phyloP scores from a whole-genome alignment of 192 early-diverging fungal genomes.

The Endogone sp. region DNA sequence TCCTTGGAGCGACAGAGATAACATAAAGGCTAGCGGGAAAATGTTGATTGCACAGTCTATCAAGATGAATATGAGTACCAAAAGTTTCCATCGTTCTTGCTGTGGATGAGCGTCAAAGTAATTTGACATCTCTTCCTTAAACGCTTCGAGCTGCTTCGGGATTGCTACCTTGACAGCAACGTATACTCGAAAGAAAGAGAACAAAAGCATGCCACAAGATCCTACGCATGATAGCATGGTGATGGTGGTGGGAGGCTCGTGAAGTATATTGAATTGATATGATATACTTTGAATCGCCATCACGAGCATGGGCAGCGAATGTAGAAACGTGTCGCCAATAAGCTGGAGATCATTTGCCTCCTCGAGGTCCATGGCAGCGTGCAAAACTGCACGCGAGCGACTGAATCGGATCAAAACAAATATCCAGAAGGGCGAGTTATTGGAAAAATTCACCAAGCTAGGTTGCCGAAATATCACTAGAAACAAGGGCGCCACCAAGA shows the following conservation, averaged over 20 bases:
- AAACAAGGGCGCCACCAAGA: background rate
- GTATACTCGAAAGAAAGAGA: slow-evolving; percentile 9
- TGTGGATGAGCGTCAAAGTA: background rate
- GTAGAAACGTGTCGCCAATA: background rate
- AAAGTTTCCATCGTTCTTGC: background rate
- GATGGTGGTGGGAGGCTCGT: background rate
- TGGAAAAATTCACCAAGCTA: background rate
- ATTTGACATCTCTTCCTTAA: background rate
- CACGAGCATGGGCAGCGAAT: background rate
- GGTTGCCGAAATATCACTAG: background rate
- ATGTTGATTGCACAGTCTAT: slow-evolving; percentile 7
- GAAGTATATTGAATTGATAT: background rate
- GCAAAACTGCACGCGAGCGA: background rate
- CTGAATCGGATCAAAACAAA: background rate
- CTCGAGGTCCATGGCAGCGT: background rate
- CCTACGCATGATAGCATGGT: slow-evolving; percentile 5
- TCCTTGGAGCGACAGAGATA: background rate
- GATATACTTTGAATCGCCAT: background rate
- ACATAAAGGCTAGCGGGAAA: slow-evolving; percentile 2
- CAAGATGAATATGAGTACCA: background rate
- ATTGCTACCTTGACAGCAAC: background rate
- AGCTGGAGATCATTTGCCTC: background rate
- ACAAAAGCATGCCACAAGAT: background rate
- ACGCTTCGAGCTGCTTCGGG: background rate
- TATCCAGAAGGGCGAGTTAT: background rate